Base-by-base conservation (phyloP, 1,139 yeast genomes). In the Taphrina wiesneri region DNA sequence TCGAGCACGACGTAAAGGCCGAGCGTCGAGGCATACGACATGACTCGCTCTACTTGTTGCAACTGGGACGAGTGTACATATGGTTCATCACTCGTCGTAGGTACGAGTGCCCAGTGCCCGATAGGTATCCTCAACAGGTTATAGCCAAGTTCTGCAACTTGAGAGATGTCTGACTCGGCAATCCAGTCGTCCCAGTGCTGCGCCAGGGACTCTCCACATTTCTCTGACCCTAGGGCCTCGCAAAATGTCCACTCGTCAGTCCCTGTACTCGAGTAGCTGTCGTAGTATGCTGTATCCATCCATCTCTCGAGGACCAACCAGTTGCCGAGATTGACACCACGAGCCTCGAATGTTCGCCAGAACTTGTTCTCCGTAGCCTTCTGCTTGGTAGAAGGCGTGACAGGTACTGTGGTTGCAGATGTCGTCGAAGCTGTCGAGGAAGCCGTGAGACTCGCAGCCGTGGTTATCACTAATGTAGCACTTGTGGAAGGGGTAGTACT, bases 271-370 rank as follows among this genome's bases (percentile, higher is more conserved):
- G 75, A 73, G 67, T 75, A 79, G 1, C 79, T 79, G 69, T 85
- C 84, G 74, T 88, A 91, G 68, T 88, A 77, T 1, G 93, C 86
- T 0, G 97, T 96, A 0, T 91, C 88, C 72, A 91, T 89, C 75
- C 84, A 91, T 79, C 87, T 79, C 77, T 91, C 97, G 53, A 90
- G 77, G 0, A 90, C 88, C 69, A 90, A 82, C 97, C 97, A 91
- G 25, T 97, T 97, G 56, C 97, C 97, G 21, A 91, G 77, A 73
- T 90, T 90, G 54, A 91, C 92, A 67, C 97, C 97, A 53, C 85
- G 78, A 21, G 63, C 62, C 23, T 60, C 41, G 64, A 60, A 60
- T 5, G 52, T 28, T 43, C 36, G 34, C 64, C 64, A 60, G 43
- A 60, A 60, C 19, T 52, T 32, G 34, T 60, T 60, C 15, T 41